Evolutionary conservation across 2,329 filamentous ascomycete species (phyloP), one percentile per base, ranked within the genome.

Genomic region (Parastagonospora avenae): DNA sequence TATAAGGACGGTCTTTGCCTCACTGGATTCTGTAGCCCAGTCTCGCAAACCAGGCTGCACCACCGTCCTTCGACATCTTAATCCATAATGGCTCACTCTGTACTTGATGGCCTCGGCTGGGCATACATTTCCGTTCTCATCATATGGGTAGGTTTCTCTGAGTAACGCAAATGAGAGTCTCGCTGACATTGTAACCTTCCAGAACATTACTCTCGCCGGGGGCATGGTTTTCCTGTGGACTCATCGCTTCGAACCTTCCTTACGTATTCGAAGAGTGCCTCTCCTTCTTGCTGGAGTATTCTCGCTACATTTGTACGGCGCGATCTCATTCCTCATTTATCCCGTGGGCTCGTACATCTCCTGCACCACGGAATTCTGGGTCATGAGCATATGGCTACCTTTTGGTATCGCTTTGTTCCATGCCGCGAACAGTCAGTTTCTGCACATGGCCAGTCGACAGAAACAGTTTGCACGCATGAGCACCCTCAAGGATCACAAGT

Each of bases 371-470:
- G 66, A 70, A 37, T 72, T 66, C 43, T 72, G 68, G 68, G 45
- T 69, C 31, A 71, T 71, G 68, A 69, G 60, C 37, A 63, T 71
- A 4, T 66, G 60, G 40, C 58, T 71, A 1, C 68, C 67, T 16
- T 52, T 67, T 30, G 68, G 68, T 10, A 64, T 68, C 30, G 67
- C 67, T 8, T 50, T 72, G 43, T 71, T 72, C 36, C 67, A 71
- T 41, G 63, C 67, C 2, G 60, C 68, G n/a, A 72, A 72, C 45
- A 69, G 63, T n/a, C 68, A 72, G 43, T 72, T 72, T 33, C 42
- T 71, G 30, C 60, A 72, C 29, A 52, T 71, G 31, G 66, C 67
- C 2, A 67, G 63, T 32, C 64, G 66, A 33, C 68, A 72, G 49
- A 69, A 68, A 54, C 66, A 67, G 27, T 70, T 62, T 31, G 61